Conservation (phyloP, 352 stramenopile species). For the Pythium insidiosum region DNA sequence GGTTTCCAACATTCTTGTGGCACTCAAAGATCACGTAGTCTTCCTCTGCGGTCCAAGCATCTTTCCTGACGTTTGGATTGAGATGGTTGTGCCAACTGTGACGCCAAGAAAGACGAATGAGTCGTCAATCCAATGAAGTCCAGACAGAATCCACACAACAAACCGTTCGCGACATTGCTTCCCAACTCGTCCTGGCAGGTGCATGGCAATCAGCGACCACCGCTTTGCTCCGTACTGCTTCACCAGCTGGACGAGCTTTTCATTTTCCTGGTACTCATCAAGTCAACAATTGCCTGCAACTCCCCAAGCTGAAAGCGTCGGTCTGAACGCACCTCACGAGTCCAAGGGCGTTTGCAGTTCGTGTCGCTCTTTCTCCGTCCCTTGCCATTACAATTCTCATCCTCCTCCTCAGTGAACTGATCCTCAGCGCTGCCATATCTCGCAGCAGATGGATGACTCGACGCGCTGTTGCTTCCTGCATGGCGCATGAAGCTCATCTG, state of each 20-base stretch:
- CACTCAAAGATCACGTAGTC: slow-evolving; percentile 88
- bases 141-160: slow-evolving; percentile 23
- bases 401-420: slow-evolving; percentile 62
- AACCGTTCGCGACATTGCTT: slow-evolving; percentile 85
- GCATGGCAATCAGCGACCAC: slow-evolving; percentile 87
- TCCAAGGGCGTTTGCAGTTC: slow-evolving; percentile 85
- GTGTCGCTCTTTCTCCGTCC: slow-evolving; percentile 51
- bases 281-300: no score
- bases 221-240: slow-evolving; percentile 86
- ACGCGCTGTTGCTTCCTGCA: slow-evolving; percentile 10
- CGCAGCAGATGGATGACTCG: no score
- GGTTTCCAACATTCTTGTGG: slow-evolving; percentile 89
- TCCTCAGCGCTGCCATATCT: slow-evolving; percentile 37
- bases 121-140: no score
- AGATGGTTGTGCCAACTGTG: slow-evolving; percentile 90
- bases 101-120: no score
- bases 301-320: no score
- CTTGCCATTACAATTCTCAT: slow-evolving; percentile 35
- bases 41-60: slow-evolving; percentile 86
- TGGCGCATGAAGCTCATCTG: slow-evolving; percentile 21
- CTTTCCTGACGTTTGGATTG: slow-evolving; percentile 82
- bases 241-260: slow-evolving; percentile 83
- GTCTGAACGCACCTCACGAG: no score
- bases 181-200: slow-evolving; percentile 78
- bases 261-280: no score